These are phyloP conservation scores for Sporothrix pseudoabietina DNA, from an alignment of 2,329 filamentous ascomycete genomes.

Conservation along the genomic window DNA sequence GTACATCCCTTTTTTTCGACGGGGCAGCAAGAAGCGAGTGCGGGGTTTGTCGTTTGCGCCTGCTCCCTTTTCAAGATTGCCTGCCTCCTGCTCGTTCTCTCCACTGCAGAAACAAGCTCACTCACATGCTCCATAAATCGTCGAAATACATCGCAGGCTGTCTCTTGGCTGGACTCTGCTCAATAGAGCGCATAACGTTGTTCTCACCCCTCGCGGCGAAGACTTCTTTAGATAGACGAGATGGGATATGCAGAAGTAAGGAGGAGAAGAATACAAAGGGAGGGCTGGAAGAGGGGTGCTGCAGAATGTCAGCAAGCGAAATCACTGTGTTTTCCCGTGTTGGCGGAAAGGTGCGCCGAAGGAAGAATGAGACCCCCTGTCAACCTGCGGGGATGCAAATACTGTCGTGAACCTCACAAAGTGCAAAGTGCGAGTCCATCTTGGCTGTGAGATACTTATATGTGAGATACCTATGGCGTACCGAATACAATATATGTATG, in stretches of 20 bases:
- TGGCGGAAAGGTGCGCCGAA: constrained; percentile 29
- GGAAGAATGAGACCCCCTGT: constrained; percentile 22
- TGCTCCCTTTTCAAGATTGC: background rate
- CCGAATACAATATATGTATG: background rate
- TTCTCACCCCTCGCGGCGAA: background rate
- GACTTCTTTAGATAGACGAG: background rate
- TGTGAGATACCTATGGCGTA: background rate
- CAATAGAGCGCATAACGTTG: background rate
- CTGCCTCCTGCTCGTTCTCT: background rate
- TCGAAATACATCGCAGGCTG: background rate
- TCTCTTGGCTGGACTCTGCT: background rate
- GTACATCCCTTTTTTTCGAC: background rate
- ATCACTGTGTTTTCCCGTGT: background rate
- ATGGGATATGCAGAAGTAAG: background rate
- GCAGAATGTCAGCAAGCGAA: constrained; percentile 23
- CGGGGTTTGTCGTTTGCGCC: constrained; percentile 17
- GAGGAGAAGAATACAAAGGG: background rate
- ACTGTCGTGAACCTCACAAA: background rate
- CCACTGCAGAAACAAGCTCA: background rate
- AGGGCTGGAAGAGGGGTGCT: constrained; percentile 1
- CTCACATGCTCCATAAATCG: constrained; percentile 4
- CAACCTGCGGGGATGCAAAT: background rate
- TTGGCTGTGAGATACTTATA: background rate
- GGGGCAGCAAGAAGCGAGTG: constrained; percentile 10
- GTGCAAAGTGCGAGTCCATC: background rate